Conservation (phyloP, 148 eudicot species). For the Gaultheria prostrata region DNA sequence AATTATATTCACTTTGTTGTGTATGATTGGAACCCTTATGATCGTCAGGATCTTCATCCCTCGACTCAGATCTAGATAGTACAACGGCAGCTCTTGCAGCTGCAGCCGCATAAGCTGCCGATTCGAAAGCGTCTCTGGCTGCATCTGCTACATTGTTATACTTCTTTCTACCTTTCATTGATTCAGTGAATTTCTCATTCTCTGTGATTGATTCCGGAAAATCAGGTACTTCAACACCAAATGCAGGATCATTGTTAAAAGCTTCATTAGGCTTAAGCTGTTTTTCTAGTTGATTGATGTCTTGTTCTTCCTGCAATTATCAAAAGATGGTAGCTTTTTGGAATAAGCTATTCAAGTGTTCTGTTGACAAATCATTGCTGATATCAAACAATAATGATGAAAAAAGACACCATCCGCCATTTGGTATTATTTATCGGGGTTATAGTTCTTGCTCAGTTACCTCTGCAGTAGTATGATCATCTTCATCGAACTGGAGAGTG, state of each 20-base stretch:
- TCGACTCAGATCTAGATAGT: slow-evolving; percentile 46
- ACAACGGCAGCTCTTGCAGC: slow-evolving; percentile 82
- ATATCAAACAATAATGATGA: not conserved
- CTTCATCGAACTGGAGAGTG: slow-evolving; percentile 20
- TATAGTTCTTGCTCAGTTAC: not conserved
- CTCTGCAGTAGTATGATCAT: slow-evolving; percentile 11
- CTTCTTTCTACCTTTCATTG: slow-evolving; percentile 14
- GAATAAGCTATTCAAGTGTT: not conserved
- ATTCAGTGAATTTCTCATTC: slow-evolving; percentile 17
- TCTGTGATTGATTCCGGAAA: not conserved
- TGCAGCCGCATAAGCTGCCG: slow-evolving; percentile 54
- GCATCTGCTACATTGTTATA: slow-evolving; percentile 14
- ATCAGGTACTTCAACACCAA: not conserved
- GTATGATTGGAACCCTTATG: slow-evolving; percentile 1
- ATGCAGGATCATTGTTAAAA: not conserved
- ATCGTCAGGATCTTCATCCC: slow-evolving; percentile 29
- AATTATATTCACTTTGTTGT: not conserved
- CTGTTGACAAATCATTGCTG: not conserved
- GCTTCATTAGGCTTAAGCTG: slow-evolving; percentile 12
- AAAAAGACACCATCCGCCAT: not conserved
- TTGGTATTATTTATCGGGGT: not conserved
- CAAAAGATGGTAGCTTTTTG: not conserved
- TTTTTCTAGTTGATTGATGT: slow-evolving; percentile 9
- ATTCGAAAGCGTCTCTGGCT: slow-evolving; percentile 21
- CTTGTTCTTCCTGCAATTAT: slow-evolving; percentile 22